These are phyloP conservation scores for Penicillium capsulatum DNA, from an alignment of 2,329 filamentous ascomycete genomes.

Conservation along the genomic window DNA sequence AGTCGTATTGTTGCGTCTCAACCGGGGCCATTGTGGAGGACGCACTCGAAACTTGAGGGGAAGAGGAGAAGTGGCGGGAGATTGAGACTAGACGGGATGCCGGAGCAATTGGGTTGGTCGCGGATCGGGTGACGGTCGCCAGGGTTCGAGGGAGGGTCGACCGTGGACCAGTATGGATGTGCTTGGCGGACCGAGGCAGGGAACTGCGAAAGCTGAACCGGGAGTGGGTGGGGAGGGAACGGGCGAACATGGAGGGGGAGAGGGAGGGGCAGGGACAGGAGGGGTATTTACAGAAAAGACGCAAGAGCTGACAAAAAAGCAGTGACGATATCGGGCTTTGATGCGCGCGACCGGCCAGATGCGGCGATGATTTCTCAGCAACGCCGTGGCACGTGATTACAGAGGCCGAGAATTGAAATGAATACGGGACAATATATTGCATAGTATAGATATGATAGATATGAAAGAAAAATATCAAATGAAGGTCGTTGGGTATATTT, in stretches of 20 bases:
- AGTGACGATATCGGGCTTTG: constrained; percentile 15
- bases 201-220: constrained; percentile 23
- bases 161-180: constrained; percentile 12
- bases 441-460: too few species aligned
- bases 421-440: neutral
- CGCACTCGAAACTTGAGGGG: constrained; percentile 16
- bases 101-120: constrained; percentile 12
- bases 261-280: constrained; percentile 5
- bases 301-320: constrained; percentile 11
- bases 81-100: constrained; percentile 38
- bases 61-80: constrained; percentile 41
- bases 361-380: too few species aligned
- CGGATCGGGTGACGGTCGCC: constrained; percentile 21
- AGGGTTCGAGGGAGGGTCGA: constrained; percentile 23
- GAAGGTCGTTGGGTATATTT: too few species aligned
- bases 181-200: constrained; percentile 9
- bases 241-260: constrained; percentile 23
- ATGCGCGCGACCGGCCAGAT: constrained; percentile 3
- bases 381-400: too few species aligned
- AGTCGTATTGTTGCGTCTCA: constrained; percentile 49
- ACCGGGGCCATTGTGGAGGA: constrained; percentile 45
- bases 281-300: constrained; percentile 17
- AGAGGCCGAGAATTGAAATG: neutral
- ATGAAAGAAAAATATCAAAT: too few species aligned
- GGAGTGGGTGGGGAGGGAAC: constrained; percentile 17